A percentile compares a stretch with the other conserved stretches of the same genome.
These are phyloP conservation scores for Solanum medicagineum DNA, from an alignment of 257 asterid genomes.

Conservation along the genomic window DNA sequence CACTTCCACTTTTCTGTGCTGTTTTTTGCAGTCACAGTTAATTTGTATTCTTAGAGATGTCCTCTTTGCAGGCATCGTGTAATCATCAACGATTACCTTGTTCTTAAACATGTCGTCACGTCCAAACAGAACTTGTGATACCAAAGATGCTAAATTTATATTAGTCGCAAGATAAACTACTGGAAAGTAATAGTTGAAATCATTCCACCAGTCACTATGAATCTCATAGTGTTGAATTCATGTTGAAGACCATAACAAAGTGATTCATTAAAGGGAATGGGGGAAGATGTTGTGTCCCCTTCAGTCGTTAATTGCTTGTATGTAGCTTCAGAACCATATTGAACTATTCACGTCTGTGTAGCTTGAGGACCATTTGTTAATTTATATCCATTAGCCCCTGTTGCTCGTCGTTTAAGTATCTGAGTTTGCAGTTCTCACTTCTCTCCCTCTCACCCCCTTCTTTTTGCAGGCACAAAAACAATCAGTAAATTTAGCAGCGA, in stretches of 20 bases:
- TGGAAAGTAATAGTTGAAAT: background rate
- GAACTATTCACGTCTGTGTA: background rate
- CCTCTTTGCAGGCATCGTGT: background rate
- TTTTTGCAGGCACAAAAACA: constrained; percentile 35
- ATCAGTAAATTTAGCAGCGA: constrained; percentile 38
- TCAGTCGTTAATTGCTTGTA: background rate
- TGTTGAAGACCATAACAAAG: background rate
- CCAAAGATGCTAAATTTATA: background rate
- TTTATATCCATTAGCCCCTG: background rate
- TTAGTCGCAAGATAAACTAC: background rate
- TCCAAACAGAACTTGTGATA: background rate
- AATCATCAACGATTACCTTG: background rate
- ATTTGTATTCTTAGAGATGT: background rate
- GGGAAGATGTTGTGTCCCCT: background rate
- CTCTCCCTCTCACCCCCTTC: background rate
- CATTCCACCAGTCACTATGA: background rate
- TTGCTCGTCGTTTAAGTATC: background rate
- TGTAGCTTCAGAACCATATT: background rate
- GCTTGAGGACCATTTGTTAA: background rate
- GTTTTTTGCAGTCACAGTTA: background rate
- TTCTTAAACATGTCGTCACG: background rate
- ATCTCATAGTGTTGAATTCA: background rate
- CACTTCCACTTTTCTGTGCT: background rate
- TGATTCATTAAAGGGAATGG: background rate
- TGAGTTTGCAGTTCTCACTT: background rate